Conservation (phyloP, 2,329 filamentous ascomycete genomes). For the Neofusicoccum kwambonambiense region DNA sequence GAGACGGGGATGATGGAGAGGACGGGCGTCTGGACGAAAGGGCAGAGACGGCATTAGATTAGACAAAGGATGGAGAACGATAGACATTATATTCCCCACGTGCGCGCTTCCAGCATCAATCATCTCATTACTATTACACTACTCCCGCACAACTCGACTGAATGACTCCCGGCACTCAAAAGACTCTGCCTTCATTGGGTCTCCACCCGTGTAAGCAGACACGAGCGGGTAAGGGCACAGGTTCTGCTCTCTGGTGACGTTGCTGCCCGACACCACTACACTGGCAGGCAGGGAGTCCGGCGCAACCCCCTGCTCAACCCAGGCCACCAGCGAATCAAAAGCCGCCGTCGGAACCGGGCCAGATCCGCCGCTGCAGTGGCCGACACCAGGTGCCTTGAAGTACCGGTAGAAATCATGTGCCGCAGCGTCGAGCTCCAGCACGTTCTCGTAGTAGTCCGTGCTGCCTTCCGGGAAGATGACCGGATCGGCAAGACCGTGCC, state of each 20-base stretch:
- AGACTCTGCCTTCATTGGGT: not conserved
- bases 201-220: not conserved
- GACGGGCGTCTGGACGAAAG: not conserved
- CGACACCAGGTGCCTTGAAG: conserved; percentile 21
- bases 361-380: conserved; percentile 14
- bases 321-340: conserved; percentile 7
- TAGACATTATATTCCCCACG: too few species aligned
- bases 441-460: not conserved
- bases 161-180: not conserved
- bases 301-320: conserved; percentile 17
- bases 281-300: conserved; percentile 12
- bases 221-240: conserved; percentile 4
- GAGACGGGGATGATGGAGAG: not conserved
- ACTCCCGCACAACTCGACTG: not conserved
- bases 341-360: not conserved
- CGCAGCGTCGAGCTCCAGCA: conserved; percentile 10
- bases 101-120: too few species aligned
- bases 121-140: too few species aligned
- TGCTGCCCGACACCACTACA: not conserved
- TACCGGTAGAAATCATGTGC: conserved; percentile 20
- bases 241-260: not conserved
- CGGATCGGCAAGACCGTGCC: conserved; percentile 34
- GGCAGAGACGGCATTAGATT: not conserved
- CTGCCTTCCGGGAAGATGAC: conserved; percentile 5
- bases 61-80: not conserved